A percentile compares a stretch with the other conserved stretches of the same genome.
Evolutionary conservation across 441 rosid species (phyloP).

Genomic region (Euphorbia corollata): DNA sequence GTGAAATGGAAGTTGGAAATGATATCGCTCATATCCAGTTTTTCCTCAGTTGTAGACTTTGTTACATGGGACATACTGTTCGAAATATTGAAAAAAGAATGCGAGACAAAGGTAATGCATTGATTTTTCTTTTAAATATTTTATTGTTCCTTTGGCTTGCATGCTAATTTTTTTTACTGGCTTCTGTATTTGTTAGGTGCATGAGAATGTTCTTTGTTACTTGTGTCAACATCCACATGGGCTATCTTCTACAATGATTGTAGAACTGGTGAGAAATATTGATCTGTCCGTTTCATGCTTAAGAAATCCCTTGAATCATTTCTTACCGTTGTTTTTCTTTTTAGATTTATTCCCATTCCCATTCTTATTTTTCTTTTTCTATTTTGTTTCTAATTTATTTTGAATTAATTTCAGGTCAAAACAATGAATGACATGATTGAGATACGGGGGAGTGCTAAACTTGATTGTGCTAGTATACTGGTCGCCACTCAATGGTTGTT

Average conservation of each 20-base stretch:
- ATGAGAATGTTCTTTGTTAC: conserved; percentile 48
- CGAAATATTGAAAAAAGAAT: conserved; percentile 56
- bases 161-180: conserved; percentile 18
- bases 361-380: conserved; percentile 12
- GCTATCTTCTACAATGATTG: conserved; percentile 49
- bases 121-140: neutral
- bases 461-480: conserved; percentile 58
- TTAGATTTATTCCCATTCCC: conserved; percentile 8
- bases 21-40: conserved; percentile 65
- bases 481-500: conserved; percentile 51
- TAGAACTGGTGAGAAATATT: conserved; percentile 49
- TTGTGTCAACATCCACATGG: conserved; percentile 58
- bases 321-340: conserved; percentile 15
- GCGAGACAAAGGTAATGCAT: conserved; percentile 53
- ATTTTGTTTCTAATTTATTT: neutral
- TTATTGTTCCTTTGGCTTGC: conserved; percentile 19
- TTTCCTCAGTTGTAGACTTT: conserved; percentile 46
- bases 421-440: conserved; percentile 47
- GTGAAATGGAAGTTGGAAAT: conserved; percentile 77
- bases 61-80: conserved; percentile 67
- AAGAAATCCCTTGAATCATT: conserved; percentile 12
- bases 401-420: conserved; percentile 40
- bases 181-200: conserved; percentile 43
- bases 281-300: conserved; percentile 1
- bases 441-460: conserved; percentile 47